Base-by-base conservation (phyloP, 2,329 filamentous ascomycete genomes). In the Aspergillus luchuensis region DNA sequence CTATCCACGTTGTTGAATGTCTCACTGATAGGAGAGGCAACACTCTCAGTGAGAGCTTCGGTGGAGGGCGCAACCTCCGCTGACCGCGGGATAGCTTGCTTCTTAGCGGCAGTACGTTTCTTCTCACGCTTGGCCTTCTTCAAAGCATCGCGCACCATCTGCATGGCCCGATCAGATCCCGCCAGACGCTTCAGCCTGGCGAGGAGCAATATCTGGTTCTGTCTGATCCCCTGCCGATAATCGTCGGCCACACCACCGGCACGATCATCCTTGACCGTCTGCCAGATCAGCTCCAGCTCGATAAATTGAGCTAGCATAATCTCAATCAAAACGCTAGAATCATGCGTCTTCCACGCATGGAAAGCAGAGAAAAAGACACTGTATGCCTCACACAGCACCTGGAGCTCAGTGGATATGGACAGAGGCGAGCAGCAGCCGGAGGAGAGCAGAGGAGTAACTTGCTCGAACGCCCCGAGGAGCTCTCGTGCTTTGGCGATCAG, bases 271-370 rank as follows among this genome's bases (percentile, higher is more conserved):
- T 89, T 88, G 61, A 89, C 86, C 2, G 85, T 86, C 71, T 89
- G 86, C 84, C 87, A 87, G 15, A 89, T 89, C 17, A 86, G 80
- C 67, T 89, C 87, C 17, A 89, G 77, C 69, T 87, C 86, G 43
- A 88, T 84, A 67, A 89, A 89, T 25, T 87, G 86, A 8, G 84
- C 85, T 17, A 89, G 79, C 87, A 89, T 89, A 41, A 86, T 87
- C 65, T 88, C 85, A 61, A 89, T 82, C 49, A 89, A 73, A 2
- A 86, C 82, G 15, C 81, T 85, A 0, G 85, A 85, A 67, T 89
- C 87, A 63, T 86, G 83, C 11, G 85, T 79, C 69, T 88, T 87
- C 87, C 87, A 89, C 4, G 86, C 85, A 61, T 85, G 82, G 67
- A 89, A 89, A 11, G 86, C 85, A 8, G 84, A 82, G 48, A 85